phyloP scores from a whole-genome alignment of 2,329 filamentous ascomycete genomes.

The Sordariomycetes sp. region DNA sequence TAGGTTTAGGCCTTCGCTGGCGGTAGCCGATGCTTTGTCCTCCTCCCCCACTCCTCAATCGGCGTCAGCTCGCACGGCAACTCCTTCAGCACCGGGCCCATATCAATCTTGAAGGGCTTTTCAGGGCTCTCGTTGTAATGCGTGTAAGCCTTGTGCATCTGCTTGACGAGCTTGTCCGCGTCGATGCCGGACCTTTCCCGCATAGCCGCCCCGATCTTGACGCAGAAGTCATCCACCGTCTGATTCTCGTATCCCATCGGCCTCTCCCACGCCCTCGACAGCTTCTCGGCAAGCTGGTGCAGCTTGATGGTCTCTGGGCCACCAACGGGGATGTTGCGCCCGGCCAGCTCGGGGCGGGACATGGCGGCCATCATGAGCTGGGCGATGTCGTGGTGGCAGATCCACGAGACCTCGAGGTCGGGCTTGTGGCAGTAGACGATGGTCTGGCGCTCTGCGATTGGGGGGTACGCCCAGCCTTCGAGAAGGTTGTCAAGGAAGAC shows the following conservation, averaged over 20 bases:
- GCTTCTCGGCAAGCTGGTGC: slow-evolving; percentile 19
- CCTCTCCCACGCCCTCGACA: slow-evolving; percentile 20
- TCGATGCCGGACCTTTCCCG: slow-evolving; percentile 20
- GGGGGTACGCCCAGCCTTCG: slow-evolving; percentile 26
- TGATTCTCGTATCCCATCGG: slow-evolving; percentile 20
- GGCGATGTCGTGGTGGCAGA: slow-evolving; percentile 27
- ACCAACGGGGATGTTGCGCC: slow-evolving; percentile 21
- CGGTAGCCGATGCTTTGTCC: slow-evolving; percentile 6
- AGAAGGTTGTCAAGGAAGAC: slow-evolving; percentile 27
- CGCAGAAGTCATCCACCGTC: slow-evolving; percentile 19
- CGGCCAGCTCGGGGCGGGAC: slow-evolving; percentile 19
- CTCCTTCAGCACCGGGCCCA: slow-evolving; percentile 20
- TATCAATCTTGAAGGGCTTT: slow-evolving; percentile 26
- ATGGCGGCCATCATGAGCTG: slow-evolving; percentile 25
- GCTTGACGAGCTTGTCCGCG: slow-evolving; percentile 19
- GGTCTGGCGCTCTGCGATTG: slow-evolving; percentile 20
- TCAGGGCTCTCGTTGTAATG: slow-evolving; percentile 27
- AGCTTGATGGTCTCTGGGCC: slow-evolving; percentile 23
- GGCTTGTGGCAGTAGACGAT: slow-evolving; percentile 29
- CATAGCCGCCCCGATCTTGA: slow-evolving; percentile 20
- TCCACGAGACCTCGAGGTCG: slow-evolving; percentile 24
- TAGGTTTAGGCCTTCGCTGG: no score
- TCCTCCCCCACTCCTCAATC: slow-evolving; percentile 25
- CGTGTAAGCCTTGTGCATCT: slow-evolving; percentile 30
- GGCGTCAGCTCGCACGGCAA: slow-evolving; percentile 18